Conservation (phyloP, 371 early-diverging fungal species). For the Cladochytrium tenue region DNA sequence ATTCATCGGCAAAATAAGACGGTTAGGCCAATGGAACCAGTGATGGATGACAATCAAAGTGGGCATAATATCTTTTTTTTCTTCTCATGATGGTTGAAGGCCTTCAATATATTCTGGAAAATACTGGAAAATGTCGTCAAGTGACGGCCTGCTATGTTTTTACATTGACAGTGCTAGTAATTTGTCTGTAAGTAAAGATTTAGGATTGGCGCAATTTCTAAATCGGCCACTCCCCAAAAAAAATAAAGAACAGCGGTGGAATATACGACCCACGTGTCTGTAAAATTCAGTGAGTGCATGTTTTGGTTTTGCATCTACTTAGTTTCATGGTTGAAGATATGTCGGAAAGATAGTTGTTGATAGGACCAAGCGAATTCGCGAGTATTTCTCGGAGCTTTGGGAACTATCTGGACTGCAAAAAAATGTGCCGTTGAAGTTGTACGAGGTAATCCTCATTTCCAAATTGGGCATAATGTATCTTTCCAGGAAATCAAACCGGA, state of each 20-base stretch:
- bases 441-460: conserved; percentile 48
- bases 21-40: no score
- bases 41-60: no score
- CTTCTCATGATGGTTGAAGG: no score
- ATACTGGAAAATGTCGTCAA: no score
- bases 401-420: conserved; percentile 52
- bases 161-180: conserved; percentile 28
- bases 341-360: conserved; percentile 29
- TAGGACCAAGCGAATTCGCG: conserved; percentile 56
- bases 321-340: conserved; percentile 30
- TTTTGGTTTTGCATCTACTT: conserved; percentile 6
- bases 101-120: conserved; percentile 36
- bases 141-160: no score
- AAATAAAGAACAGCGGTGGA: no score
- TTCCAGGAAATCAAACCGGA: no score
- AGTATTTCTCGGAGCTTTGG: conserved; percentile 60
- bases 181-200: conserved; percentile 53
- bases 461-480: background rate
- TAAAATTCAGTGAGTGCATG: no score
- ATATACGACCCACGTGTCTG: conserved; percentile 72
- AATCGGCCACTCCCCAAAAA: no score
- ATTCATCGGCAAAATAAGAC: no score
- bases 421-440: conserved; percentile 61
- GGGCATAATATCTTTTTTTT: conserved; percentile 10
- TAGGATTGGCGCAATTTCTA: conserved; percentile 9